Evolutionary conservation across 805 yeast species (phyloP).

Genomic region (Ogataea neopini): DNA sequence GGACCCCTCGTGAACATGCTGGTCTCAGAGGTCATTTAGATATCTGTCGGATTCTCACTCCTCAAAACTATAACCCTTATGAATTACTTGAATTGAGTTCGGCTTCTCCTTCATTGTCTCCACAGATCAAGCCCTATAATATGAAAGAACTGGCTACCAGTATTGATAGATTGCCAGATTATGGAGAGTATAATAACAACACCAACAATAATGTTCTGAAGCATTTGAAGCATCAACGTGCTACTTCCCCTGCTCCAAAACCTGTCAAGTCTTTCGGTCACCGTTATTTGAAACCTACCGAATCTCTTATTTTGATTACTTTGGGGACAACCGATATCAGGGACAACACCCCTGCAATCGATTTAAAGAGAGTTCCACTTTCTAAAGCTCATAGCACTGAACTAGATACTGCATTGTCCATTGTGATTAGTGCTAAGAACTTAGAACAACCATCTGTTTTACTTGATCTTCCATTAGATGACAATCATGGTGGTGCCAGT

Average conservation of each 20-base stretch:
- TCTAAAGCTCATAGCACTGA: slow-evolving; percentile 79
- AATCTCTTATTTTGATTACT: slow-evolving; percentile 75
- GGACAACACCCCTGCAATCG: slow-evolving; percentile 56
- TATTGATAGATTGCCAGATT: slow-evolving; percentile 30
- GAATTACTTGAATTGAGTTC: slow-evolving; percentile 21
- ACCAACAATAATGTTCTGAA: slow-evolving; percentile 22
- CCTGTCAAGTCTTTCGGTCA: slow-evolving; percentile 88
- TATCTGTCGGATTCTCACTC: slow-evolving; percentile 63
- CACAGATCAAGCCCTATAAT: slow-evolving; percentile 37
- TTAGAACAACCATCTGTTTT: slow-evolving; percentile 56
- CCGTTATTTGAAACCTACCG: slow-evolving; percentile 60
- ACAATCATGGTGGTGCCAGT: slow-evolving; percentile 63
- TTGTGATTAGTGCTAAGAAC: slow-evolving; percentile 54
- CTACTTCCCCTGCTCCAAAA: slow-evolving; percentile 38
- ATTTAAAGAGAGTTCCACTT: slow-evolving; percentile 71
- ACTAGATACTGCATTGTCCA: slow-evolving; percentile 82
- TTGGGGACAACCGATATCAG: slow-evolving; percentile 85
- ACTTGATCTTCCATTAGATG: slow-evolving; percentile 82
- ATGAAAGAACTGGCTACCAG: slow-evolving; percentile 25
- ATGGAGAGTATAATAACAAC: slow-evolving; percentile 11
- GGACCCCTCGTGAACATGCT: slow-evolving; percentile 98
- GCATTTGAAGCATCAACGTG: slow-evolving; percentile 23
- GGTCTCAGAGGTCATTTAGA: slow-evolving; percentile 82
- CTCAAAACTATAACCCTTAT: slow-evolving; percentile 43
- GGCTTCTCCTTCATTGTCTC: slow-evolving; percentile 30